A percentile compares a stretch with the other conserved stretches of the same genome.
phyloP scores from a whole-genome alignment of 495 filamentous ascomycete genomes.

The Penicillium crystallinum region DNA sequence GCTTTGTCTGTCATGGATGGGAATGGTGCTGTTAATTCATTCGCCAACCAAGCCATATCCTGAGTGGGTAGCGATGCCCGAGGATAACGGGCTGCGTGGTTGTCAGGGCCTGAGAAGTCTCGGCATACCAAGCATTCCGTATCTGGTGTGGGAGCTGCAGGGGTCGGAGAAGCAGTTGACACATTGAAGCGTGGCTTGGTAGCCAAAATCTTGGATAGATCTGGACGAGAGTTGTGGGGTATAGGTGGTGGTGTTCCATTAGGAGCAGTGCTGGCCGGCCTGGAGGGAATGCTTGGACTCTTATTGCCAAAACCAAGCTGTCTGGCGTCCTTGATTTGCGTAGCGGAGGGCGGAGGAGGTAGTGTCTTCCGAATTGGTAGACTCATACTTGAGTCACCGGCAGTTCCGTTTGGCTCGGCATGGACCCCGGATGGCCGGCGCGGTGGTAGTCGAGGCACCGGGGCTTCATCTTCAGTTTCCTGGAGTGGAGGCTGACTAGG shows the following conservation, averaged over 20 bases:
- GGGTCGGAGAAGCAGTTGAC: conserved; percentile 11
- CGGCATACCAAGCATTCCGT: conserved; percentile 70
- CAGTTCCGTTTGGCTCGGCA: conserved; percentile 11
- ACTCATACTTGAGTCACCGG: conserved; percentile 8
- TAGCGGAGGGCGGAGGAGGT: conserved; percentile 31
- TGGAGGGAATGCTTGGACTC: conserved; percentile 15
- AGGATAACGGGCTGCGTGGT: conserved; percentile 72
- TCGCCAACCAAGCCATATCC: conserved; percentile 66
- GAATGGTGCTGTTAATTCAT: conserved; percentile 73
- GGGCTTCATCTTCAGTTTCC: not conserved
- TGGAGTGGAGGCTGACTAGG: conserved; percentile 10
- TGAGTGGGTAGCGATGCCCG: conserved; percentile 58
- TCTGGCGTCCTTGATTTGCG: conserved; percentile 29
- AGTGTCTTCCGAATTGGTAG: conserved; percentile 25
- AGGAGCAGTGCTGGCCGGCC: conserved; percentile 12
- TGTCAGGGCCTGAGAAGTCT: conserved; percentile 79
- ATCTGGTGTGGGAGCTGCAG: conserved; percentile 9
- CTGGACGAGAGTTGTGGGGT: conserved; percentile 52
- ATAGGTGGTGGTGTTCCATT: conserved; percentile 48
- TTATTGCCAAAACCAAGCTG: conserved; percentile 39
- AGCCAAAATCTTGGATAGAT: conserved; percentile 49
- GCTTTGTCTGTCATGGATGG: conserved; percentile 82
- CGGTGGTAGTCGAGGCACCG: conserved; percentile 28
- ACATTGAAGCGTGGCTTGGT: conserved; percentile 47
- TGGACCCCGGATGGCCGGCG: conserved; percentile 24